Evolutionary conservation across 305 asterid species (phyloP).

Genomic region (Solanum aculeatissimum): DNA sequence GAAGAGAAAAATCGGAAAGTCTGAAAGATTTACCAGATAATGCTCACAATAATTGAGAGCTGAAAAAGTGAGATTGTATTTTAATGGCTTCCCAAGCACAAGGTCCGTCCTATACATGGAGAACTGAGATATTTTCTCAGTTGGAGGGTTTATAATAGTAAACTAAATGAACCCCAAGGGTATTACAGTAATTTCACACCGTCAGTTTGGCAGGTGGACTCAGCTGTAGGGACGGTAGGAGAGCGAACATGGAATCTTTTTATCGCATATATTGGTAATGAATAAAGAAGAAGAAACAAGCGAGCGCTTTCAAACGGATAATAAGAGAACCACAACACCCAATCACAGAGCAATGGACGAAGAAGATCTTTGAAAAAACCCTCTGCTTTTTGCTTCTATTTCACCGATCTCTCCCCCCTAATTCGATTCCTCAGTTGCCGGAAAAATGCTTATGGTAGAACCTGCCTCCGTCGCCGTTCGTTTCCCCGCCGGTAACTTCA

Average conservation of each 20-base stretch:
- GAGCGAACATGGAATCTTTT: not conserved
- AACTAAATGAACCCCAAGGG: not conserved
- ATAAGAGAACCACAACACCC: conserved; percentile 11
- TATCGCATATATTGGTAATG: not conserved
- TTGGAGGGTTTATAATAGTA: not conserved
- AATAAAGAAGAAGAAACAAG: not conserved
- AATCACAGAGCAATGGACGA: conserved; percentile 2
- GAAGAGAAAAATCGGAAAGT: not conserved
- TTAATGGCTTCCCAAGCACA: not conserved
- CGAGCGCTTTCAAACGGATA: conserved; percentile 8
- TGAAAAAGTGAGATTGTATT: not conserved
- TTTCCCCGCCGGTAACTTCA: conserved; percentile 32
- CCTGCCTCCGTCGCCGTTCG: conserved; percentile 41
- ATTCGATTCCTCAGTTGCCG: not conserved
- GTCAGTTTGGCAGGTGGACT: not conserved
- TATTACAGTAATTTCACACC: not conserved
- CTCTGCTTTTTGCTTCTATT: not conserved
- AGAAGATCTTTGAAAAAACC: not conserved
- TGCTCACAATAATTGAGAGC: not conserved
- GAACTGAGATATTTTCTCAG: not conserved
- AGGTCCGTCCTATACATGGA: not conserved
- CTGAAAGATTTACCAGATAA: not conserved
- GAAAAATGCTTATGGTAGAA: conserved; percentile 62
- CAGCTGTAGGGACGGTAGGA: not conserved
- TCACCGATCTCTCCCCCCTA: not conserved